Base-by-base conservation (phyloP, 208 protist species). In the Acanthamoeba divionensis region DNA sequence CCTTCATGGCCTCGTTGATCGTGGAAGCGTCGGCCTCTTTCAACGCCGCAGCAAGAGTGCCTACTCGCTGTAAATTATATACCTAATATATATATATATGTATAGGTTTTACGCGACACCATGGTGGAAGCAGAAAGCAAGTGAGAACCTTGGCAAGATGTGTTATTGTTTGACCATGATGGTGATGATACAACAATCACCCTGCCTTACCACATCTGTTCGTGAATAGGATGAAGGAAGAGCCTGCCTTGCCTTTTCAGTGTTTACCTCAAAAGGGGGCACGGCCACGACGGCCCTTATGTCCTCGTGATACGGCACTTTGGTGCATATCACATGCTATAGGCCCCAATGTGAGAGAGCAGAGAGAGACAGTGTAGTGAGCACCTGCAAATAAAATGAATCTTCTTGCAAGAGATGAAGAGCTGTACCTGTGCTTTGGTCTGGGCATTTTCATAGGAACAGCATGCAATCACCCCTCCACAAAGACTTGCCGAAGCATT, bases 221-320 rank as follows among this genome's bases (percentile, higher is more conserved):
- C 77, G 77, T 24, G 77, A 65, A 24, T 86, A 86, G 36, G 77
- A 54, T 6, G 77, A 55, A 5, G 77, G 77, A 7, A 86, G 54
- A 9, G 77, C 77, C 54, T 86, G n/a, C 77, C 77, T 60, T 5
- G 77, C 77, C 33, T 86, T 86, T 18, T 60, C 77, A 13, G 77
- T 86, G 2, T 48, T 67, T 10, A 86, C 77, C 36, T 86, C 77
- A 13, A 86, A 86, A 26, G 60, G 15, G 2, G 77, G 77, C 9
- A 86, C 66, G 50, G 54, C 54, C 50, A 86, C 77, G 8, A 86
- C 77, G 9, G 77, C 77, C 33, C 48, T 86, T 9, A 86, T 21
- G 54, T 65, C 50, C 38, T 80, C 69, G 45, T 48, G 50, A 26
- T 54, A 54, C 12, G 69, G 45, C 45, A 80, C n/a, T 33, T 31